Percentiles rank a stretch among this genome's conserved stretches.
Evolutionary conservation across 2,329 filamentous ascomycete species (phyloP).

Genomic region (Penicillium sclerotigenum): DNA sequence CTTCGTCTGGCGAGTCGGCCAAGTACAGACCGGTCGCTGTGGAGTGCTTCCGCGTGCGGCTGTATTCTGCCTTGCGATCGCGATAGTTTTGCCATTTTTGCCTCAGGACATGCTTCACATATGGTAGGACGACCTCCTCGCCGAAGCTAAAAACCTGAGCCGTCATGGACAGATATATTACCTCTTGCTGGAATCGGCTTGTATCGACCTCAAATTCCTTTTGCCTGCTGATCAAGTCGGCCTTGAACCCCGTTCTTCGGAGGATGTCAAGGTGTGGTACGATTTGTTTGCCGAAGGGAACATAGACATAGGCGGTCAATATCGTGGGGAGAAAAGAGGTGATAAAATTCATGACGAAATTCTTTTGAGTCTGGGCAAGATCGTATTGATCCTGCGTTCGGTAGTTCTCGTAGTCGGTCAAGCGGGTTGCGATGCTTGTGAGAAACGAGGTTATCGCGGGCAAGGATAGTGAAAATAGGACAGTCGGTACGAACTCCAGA

Average conservation of each 20-base stretch:
- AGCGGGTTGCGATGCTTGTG: slow-evolving; percentile 68
- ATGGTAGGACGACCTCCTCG: slow-evolving; percentile 81
- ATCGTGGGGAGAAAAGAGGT: slow-evolving; percentile 92
- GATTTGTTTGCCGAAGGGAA: slow-evolving; percentile 81
- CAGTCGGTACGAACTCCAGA: slow-evolving; percentile 80
- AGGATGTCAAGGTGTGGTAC: slow-evolving; percentile 85
- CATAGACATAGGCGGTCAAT: slow-evolving; percentile 89
- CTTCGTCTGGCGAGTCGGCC: slow-evolving; percentile 73
- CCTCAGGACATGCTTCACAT: slow-evolving; percentile 73
- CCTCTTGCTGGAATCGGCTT: slow-evolving; percentile 77
- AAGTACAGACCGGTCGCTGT: slow-evolving; percentile 46
- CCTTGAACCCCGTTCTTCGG: slow-evolving; percentile 51
- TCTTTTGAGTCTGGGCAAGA: slow-evolving; percentile 81
- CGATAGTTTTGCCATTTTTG: slow-evolving; percentile 59
- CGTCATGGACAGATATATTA: slow-evolving; percentile 94
- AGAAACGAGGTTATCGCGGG: slow-evolving; percentile 75
- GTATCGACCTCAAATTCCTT: slow-evolving; percentile 78
- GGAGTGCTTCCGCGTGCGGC: slow-evolving; percentile 29
- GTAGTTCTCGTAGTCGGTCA: slow-evolving; percentile 89
- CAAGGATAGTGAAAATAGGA: slow-evolving; percentile 76
- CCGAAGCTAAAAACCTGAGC: slow-evolving; percentile 85
- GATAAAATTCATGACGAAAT: slow-evolving; percentile 95
- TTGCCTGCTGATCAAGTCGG: slow-evolving; percentile 35
- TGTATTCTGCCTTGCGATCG: slow-evolving; percentile 31
- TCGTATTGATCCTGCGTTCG: slow-evolving; percentile 82